Conservation (phyloP, 2,329 filamentous ascomycete species). For the Diaporthe humulicola region DNA sequence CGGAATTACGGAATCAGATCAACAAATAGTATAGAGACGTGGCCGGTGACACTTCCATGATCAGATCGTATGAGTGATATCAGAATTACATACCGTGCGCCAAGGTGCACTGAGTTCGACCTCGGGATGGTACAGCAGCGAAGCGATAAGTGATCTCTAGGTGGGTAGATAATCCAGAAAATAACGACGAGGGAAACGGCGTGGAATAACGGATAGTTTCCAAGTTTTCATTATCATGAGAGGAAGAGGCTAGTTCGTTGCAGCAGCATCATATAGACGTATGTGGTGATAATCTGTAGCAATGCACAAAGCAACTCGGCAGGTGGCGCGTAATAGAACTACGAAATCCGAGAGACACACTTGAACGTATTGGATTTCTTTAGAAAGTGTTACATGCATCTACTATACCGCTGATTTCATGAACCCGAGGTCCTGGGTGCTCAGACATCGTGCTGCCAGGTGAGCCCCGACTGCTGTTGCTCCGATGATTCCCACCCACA, state of each 20-base stretch:
- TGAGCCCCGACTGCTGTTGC: background rate
- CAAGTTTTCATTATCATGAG: background rate
- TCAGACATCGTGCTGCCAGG: background rate
- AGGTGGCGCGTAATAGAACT: background rate
- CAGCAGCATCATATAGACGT: background rate
- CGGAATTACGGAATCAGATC: background rate
- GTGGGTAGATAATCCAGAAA: too few species aligned
- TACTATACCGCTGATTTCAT: background rate
- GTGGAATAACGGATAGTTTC: background rate
- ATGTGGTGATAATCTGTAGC: too few species aligned
- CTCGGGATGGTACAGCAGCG: too few species aligned
- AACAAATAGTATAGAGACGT: too few species aligned
- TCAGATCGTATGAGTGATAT: background rate
- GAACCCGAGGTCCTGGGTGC: background rate
- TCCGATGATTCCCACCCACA: slow-evolving; percentile 3
- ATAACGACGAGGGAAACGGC: background rate
- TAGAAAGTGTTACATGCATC: background rate
- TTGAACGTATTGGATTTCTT: background rate
- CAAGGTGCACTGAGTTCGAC: too few species aligned
- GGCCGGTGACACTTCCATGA: background rate
- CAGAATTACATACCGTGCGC: background rate
- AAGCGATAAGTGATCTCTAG: too few species aligned
- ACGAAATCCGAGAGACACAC: background rate
- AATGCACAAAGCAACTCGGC: background rate
- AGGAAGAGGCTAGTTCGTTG: background rate